Base-by-base conservation (phyloP, 305 asterid genomes). In the Fraxinus angustifolia region DNA sequence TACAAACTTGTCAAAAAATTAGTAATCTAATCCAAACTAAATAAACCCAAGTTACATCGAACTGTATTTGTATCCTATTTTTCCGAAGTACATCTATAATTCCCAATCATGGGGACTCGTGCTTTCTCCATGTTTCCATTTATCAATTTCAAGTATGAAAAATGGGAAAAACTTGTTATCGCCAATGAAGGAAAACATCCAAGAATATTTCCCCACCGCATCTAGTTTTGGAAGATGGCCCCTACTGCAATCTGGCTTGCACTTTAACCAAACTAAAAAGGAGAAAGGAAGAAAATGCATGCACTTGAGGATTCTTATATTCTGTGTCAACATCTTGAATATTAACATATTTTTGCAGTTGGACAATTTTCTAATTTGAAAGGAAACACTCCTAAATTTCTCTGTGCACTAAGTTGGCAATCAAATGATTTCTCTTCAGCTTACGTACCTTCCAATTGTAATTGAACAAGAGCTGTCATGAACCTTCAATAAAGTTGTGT, bases 401-500 rank as follows among this genome's bases (percentile, higher is more conserved):
- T 40, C 75, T 5, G 33, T 14, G 40, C 42, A 14, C 38, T 30
- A 70, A 30, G 45, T 62, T 77, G 42, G 35, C 81, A 62, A 62
- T 40, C 50, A 8, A 16, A 36, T 60, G 72, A 30, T 48, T 35
- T 58, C 73, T 35, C n/a, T 34, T 34, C 72, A 71, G 35, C 26
- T 62, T 75, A 73, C 62, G 16, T 78, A 78, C 70, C 76, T 78
- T 78, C 38, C 1, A 19, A 12, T 17, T 30, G 77, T 62, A 40
- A 73, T 11, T 40, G 40, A 78, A 30, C 82, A 48, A 35, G 53
- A 58, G 68, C 48, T 16, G 30, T 40, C 38, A 45, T 19, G 16
- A 35, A 48, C 68, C 53, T 74, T 87, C 85, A 78, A 14, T n/a
- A 4, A 17, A 0, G 56, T 34, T 71, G 35, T 83, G 73, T 79